These are phyloP conservation scores for Mariannaea sp. DNA, from an alignment of 2,329 filamentous ascomycete genomes.

Conservation along the genomic window DNA sequence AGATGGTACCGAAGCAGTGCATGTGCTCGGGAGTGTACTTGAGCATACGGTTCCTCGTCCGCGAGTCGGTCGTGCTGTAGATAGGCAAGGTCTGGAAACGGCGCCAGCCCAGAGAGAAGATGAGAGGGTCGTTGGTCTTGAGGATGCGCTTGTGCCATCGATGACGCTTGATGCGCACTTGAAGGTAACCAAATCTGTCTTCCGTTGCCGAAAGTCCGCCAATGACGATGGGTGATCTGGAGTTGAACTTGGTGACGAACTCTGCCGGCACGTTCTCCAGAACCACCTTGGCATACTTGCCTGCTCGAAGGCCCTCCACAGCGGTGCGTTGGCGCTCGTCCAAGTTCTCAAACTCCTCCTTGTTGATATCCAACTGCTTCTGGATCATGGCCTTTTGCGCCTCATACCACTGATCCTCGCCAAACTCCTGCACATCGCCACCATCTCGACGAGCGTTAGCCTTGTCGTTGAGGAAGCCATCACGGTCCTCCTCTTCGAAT, in stretches of 20 bases:
- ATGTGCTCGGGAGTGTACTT: conserved; percentile 99
- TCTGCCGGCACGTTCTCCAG: conserved; percentile 89
- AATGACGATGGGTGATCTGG: conserved; percentile 81
- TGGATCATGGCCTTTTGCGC: conserved; percentile 92
- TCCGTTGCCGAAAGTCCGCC: conserved; percentile 93
- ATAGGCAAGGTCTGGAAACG: conserved; percentile 91
- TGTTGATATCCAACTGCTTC: conserved; percentile 97
- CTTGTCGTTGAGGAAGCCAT: conserved; percentile 92
- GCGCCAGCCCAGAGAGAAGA: conserved; percentile 95
- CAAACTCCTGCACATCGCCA: conserved; percentile 77
- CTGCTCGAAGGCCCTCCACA: conserved; percentile 89
- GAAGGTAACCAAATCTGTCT: conserved; percentile 92
- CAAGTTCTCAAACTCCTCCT: conserved; percentile 85
- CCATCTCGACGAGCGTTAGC: conserved; percentile 73
- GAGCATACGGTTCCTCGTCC: conserved; percentile 93
- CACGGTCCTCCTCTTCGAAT: conserved; percentile 97
- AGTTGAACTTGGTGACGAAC: conserved; percentile 82
- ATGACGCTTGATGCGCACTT: conserved; percentile 95
- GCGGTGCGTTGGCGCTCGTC: conserved; percentile 82
- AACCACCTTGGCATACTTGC: conserved; percentile 90
- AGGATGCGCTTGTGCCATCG: conserved; percentile 99
- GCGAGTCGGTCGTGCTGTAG: conserved; percentile 93
- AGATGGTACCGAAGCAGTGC: conserved; percentile 97
- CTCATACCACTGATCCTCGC: conserved; percentile 99
- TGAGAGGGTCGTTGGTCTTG: conserved; percentile 96